A percentile compares a stretch with the other conserved stretches of the same genome.
phyloP scores from a whole-genome alignment of 768 basidiomycete species.

The Tremella fuciformis region DNA sequence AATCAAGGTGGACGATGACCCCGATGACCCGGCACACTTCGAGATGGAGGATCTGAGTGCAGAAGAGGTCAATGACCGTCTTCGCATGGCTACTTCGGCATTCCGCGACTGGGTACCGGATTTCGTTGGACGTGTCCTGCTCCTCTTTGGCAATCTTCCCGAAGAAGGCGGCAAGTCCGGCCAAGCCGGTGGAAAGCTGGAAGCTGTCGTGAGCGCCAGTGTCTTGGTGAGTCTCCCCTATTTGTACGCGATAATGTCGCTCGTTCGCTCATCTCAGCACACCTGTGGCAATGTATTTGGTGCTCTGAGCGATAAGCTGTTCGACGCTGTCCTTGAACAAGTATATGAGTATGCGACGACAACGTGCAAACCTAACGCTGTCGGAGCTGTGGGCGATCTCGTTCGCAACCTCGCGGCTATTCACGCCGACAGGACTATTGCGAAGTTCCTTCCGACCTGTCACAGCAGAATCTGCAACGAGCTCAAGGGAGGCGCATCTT shows the following conservation, averaged over 20 bases:
- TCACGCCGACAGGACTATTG: conserved; percentile 69
- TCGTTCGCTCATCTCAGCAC: conserved; percentile 24
- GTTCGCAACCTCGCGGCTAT: conserved; percentile 78
- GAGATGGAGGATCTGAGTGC: conserved; percentile 55
- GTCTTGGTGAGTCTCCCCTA: conserved; percentile 34
- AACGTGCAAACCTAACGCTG: conserved; percentile 86
- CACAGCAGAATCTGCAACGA: conserved; percentile 74
- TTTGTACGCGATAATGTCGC: no score
- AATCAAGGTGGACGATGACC: conserved; percentile 51
- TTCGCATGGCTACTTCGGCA: conserved; percentile 68
- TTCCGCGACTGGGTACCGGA: conserved; percentile 81
- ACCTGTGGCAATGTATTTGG: conserved; percentile 56
- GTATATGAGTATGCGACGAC: conserved; percentile 84
- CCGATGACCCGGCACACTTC: conserved; percentile 31
- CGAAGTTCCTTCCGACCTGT: conserved; percentile 77
- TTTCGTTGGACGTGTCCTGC: conserved; percentile 73
- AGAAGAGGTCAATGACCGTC: conserved; percentile 68
- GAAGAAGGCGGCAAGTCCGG: conserved; percentile 74
- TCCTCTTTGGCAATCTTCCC: conserved; percentile 77
- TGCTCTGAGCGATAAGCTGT: conserved; percentile 72
- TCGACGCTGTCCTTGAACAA: conserved; percentile 72
- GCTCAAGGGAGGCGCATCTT: conserved; percentile 68
- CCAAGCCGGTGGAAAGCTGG: conserved; percentile 59
- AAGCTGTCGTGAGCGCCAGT: conserved; percentile 51
- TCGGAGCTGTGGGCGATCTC: conserved; percentile 82